A percentile compares a stretch with the other conserved stretches of the same genome.
These are phyloP conservation scores for Protomyces lactucae-debilis DNA, from an alignment of 1,139 yeast species.

Conservation along the genomic window DNA sequence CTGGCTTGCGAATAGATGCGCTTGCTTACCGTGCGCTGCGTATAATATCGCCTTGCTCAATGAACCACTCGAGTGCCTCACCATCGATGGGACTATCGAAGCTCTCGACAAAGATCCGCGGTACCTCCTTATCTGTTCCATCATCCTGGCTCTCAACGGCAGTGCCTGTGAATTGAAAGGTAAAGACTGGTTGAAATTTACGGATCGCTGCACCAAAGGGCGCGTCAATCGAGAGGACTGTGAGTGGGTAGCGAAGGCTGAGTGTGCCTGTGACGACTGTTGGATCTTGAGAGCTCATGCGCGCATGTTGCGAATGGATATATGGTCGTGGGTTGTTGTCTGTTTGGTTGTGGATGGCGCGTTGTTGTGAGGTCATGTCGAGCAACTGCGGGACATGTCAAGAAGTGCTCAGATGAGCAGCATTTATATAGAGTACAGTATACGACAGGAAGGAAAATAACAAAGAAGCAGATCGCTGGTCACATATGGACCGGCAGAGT, in stretches of 20 bases:
- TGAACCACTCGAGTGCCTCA: conserved; percentile 48
- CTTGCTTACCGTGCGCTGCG: conserved; percentile 27
- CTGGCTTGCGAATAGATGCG: neutral
- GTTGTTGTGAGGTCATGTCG: neutral
- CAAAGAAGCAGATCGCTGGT: no score
- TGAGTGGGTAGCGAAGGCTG: conserved; percentile 19
- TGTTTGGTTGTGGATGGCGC: neutral
- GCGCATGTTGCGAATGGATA: neutral
- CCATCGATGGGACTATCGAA: conserved; percentile 87
- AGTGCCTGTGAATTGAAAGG: conserved; percentile 59
- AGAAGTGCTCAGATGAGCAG: no score
- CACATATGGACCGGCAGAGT: no score
- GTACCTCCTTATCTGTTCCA: conserved; percentile 35
- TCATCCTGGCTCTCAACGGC: conserved; percentile 35
- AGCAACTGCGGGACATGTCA: neutral
- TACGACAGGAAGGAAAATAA: no score
- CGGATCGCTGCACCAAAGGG: conserved; percentile 47
- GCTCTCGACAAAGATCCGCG: conserved; percentile 44
- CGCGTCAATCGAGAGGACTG: conserved; percentile 20
- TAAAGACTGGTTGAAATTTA: conserved; percentile 54
- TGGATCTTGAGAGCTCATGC: conserved; percentile 11
- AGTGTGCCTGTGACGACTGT: conserved; percentile 9
- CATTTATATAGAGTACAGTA: no score
- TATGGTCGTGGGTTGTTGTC: neutral
- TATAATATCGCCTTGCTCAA: conserved; percentile 58